phyloP scores from a whole-genome alignment of 495 filamentous ascomycete species.

The Penicillium soppii region DNA sequence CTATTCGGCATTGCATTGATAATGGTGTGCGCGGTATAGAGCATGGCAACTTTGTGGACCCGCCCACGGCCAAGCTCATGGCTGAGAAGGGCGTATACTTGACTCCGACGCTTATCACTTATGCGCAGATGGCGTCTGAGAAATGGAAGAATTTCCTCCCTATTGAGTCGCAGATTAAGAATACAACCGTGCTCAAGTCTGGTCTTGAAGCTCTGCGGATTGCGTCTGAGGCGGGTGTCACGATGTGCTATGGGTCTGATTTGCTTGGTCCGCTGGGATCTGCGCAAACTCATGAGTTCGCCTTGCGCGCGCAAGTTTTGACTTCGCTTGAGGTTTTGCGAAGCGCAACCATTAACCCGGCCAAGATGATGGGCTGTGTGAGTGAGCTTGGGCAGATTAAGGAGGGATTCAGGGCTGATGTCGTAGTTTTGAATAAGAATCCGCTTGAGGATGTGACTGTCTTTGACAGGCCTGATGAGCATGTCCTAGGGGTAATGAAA shows the following conservation, averaged over 20 bases:
- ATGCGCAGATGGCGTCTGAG: conserved; percentile 46
- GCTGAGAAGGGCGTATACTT: conserved; percentile 45
- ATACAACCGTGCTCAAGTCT: conserved; percentile 42
- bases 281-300: conserved; percentile 51
- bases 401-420: conserved; percentile 39
- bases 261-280: conserved; percentile 47
- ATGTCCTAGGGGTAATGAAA: conserved; percentile 50
- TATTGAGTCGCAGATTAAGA: conserved; percentile 41
- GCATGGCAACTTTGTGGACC: conserved; percentile 55
- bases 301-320: conserved; percentile 42
- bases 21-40: conserved; percentile 58
- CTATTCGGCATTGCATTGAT: conserved; percentile 52
- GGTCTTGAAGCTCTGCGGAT: conserved; percentile 46
- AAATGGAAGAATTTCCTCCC: conserved; percentile 44
- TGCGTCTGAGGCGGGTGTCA: conserved; percentile 46
- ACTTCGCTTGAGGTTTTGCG: conserved; percentile 43
- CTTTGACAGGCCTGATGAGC: conserved; percentile 43
- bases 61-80: conserved; percentile 48
- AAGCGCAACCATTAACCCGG: conserved; percentile 52
- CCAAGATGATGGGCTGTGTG: conserved; percentile 43
- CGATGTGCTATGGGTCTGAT: conserved; percentile 57
- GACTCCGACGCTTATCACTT: conserved; percentile 54
- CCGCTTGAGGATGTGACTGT: conserved; percentile 53
- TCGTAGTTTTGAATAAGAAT: conserved; percentile 44
- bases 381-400: conserved; percentile 45